phyloP scores from a whole-genome alignment of 108 stramenopile genomes.

The Seminavis robusta region DNA sequence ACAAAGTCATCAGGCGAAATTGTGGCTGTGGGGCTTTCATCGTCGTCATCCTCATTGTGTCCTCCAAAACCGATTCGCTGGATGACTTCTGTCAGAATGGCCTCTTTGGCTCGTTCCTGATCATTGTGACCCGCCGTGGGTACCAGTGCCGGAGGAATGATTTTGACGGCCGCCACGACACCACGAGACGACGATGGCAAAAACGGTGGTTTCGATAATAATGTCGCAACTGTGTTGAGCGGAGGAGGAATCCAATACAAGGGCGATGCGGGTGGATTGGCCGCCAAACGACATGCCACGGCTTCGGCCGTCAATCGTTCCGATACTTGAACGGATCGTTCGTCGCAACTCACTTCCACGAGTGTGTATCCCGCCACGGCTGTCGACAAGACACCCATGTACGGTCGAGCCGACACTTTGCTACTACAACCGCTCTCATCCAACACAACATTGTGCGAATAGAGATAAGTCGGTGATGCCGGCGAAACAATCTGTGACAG shows the following conservation, averaged over 20 bases:
- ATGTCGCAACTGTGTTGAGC: no score
- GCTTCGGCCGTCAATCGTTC: conserved; percentile 80
- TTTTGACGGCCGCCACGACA: conserved; percentile 7
- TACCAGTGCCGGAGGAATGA: conserved; percentile 36
- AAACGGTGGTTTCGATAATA: conserved; percentile 17
- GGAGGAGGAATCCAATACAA: conserved; percentile 61
- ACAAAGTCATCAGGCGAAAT: neutral
- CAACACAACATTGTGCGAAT: conserved; percentile 70
- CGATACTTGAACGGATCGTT: conserved; percentile 63
- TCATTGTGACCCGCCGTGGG: conserved; percentile 33
- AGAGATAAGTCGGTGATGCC: conserved; percentile 89
- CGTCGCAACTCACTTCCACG: conserved; percentile 71
- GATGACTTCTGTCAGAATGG: conserved; percentile 39
- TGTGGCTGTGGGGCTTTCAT: neutral
- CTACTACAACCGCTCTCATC: conserved; percentile 17
- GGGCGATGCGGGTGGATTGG: conserved; percentile 78
- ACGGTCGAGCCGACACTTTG: conserved; percentile 48
- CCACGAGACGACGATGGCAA: conserved; percentile 17
- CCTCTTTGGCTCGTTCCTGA: conserved; percentile 43
- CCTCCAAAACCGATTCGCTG: conserved; percentile 16
- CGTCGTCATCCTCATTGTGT: conserved; percentile 26
- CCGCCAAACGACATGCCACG: conserved; percentile 75
- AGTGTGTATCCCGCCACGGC: conserved; percentile 65
- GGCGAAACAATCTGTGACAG: conserved; percentile 88
- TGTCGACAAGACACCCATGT: conserved; percentile 70